Conservation (phyloP, 768 basidiomycete species). For the Filobasidium floriforme region DNA sequence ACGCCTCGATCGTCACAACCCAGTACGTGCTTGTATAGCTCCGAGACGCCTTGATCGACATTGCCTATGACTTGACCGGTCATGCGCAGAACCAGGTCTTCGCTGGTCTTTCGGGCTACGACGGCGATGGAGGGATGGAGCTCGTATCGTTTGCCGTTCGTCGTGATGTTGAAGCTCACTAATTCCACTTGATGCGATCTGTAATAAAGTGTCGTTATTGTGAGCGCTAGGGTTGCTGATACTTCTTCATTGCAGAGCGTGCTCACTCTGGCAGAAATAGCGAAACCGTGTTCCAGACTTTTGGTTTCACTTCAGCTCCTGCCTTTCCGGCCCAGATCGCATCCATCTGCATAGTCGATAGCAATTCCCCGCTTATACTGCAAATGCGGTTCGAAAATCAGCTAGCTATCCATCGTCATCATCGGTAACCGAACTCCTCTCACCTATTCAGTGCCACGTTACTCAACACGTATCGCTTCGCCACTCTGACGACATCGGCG, state of each 20-base stretch:
- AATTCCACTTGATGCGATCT: slow-evolving; percentile 21
- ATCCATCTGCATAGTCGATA: slow-evolving; percentile 18
- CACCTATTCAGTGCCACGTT: slow-evolving; percentile 20
- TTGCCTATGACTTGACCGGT: slow-evolving; percentile 18
- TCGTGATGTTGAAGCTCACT: slow-evolving; percentile 2
- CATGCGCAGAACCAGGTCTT: slow-evolving; percentile 8
- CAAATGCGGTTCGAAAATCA: not conserved
- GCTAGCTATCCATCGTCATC: not conserved
- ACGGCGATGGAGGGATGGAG: slow-evolving; percentile 13
- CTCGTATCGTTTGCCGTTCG: not conserved
- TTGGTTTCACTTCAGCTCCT: not conserved
- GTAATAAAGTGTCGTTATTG: not conserved
- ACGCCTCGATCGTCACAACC: slow-evolving; percentile 15
- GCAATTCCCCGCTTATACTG: slow-evolving; percentile 15
- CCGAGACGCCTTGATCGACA: slow-evolving; percentile 6
- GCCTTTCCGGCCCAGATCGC: slow-evolving; percentile 12
- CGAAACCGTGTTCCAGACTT: not conserved
- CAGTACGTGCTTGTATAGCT: slow-evolving; percentile 13
- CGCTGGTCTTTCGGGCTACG: slow-evolving; percentile 6
- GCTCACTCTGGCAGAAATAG: slow-evolving; percentile 21
- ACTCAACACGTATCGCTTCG: slow-evolving; percentile 15
- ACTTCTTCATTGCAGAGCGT: not conserved
- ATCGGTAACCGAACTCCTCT: not conserved
- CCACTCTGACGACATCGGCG: not conserved
- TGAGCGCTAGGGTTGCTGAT: not conserved